Evolutionary conservation across 108 stramenopile genomes (phyloP), one percentile per base, ranked within the genome.

Genomic region (Cafeteria roenbergensis): DNA sequence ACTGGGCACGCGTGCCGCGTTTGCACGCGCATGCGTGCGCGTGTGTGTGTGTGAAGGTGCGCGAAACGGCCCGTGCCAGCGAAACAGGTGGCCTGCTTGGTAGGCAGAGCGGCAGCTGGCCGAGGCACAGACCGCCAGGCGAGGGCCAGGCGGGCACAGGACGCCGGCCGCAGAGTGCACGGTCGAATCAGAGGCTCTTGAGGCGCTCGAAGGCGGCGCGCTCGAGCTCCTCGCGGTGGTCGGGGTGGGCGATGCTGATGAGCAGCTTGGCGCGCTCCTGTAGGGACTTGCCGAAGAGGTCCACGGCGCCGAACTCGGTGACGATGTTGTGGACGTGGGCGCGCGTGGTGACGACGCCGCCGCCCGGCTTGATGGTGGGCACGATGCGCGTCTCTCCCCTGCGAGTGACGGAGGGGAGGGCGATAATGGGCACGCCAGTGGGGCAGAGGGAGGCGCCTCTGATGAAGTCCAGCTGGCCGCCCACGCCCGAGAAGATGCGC

Each of bases 271-370:
- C 63, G 28, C 72, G 27, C 68, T 69, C 68, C 20, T n/a, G 1
- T 24, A 72, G 27, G 24, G 34, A 55, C 51, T 63, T 69, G 24
- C 72, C 72, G 61, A 64, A 69, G 60, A 72, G 31, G 34, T 27
- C 55, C 0, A 68, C 72, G 33, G 69, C 62, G 27, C 72, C 72
- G 38, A 65, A 55, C 56, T 73, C 72, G 2, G 72, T 73, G 4
- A 73, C 72, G 8, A 73, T 24, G 63, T 73, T 57, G 33, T 73
- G 69, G 14, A 71, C 68, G 42, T 70, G 69, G 1, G 72, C 72
- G 35, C 72, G 54, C 29, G 69, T 65, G 21, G 72, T 73, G 1
- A 73, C 72, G 32, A 73, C 72, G 20, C 72, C 72, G 8, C 62
- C 72, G 0, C 72, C 72, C 37, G 55, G 37, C 25, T 62, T 31